These are phyloP conservation scores for Trichosporon asahii DNA, from an alignment of 1,284 basidiomycete species.

Conservation along the genomic window DNA sequence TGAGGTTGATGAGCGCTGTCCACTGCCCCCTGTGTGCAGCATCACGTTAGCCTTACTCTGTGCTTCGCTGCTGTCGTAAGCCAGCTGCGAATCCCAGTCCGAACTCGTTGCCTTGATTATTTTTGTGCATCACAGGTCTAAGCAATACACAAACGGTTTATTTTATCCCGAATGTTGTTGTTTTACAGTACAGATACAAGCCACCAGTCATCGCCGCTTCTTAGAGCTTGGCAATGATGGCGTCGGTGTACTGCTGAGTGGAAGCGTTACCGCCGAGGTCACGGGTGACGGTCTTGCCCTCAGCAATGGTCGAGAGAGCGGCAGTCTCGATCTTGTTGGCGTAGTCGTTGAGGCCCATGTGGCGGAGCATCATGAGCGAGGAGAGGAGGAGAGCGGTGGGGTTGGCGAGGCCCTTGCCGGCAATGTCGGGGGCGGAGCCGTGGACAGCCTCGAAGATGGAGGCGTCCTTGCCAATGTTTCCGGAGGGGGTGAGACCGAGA, in stretches of 20 bases:
- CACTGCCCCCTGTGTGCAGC: no score
- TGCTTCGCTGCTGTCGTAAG: not conserved
- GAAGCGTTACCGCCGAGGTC: slow-evolving; percentile 87
- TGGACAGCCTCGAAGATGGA: slow-evolving; percentile 99
- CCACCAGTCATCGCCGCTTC: not conserved
- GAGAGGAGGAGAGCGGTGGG: slow-evolving; percentile 93
- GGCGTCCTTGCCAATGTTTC: slow-evolving; percentile 97
- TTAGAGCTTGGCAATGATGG: slow-evolving; percentile 62
- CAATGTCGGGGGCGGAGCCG: slow-evolving; percentile 72
- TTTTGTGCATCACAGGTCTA: slow-evolving; percentile 10
- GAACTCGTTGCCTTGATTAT: not conserved
- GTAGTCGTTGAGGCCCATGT: slow-evolving; percentile 86
- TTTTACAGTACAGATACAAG: slow-evolving; percentile 11
- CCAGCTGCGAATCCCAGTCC: not conserved
- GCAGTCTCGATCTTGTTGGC: slow-evolving; percentile 92
- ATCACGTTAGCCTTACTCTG: no score
- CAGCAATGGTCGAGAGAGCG: slow-evolving; percentile 81
- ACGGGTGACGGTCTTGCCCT: slow-evolving; percentile 87
- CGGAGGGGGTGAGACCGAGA: slow-evolving; percentile 94
- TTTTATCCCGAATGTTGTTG: slow-evolving; percentile 5
- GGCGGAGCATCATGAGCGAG: slow-evolving; percentile 95
- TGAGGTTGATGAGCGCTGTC: no score
- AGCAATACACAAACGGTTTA: slow-evolving; percentile 7
- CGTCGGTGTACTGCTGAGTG: slow-evolving; percentile 80
- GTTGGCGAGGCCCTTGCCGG: slow-evolving; percentile 93